Evolutionary conservation across 2,329 filamentous ascomycete genomes (phyloP).

Genomic region (Capronia coronata): DNA sequence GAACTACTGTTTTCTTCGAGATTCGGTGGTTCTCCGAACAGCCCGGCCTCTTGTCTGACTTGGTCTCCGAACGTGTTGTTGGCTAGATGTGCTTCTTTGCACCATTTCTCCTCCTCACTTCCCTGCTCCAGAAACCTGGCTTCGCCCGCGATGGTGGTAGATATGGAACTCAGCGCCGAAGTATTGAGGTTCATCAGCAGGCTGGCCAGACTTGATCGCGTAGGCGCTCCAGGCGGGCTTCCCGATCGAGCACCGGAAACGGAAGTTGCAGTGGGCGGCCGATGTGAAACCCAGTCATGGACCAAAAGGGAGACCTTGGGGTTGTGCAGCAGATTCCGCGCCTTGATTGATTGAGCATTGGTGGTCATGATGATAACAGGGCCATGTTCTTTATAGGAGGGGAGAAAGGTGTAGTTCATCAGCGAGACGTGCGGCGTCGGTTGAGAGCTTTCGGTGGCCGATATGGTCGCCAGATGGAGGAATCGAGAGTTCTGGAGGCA

Average conservation of each 20-base stretch:
- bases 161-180: constrained; percentile 78
- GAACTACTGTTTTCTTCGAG: constrained; percentile 41
- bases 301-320: constrained; percentile 88
- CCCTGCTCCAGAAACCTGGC: constrained; percentile 67
- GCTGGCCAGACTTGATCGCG: constrained; percentile 68
- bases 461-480: constrained; percentile 88
- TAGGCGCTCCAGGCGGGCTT: constrained; percentile 56
- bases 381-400: constrained; percentile 37
- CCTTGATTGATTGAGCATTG: constrained; percentile 63
- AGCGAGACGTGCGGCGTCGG: constrained; percentile 87
- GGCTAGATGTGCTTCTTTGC: constrained; percentile 73
- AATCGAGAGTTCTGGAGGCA: constrained; percentile 94
- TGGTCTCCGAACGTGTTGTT: constrained; percentile 78
- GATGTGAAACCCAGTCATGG: constrained; percentile 94
- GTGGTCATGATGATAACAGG: constrained; percentile 95
- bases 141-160: constrained; percentile 85
- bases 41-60: constrained; percentile 41
- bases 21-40: constrained; percentile 37
- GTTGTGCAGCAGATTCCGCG: constrained; percentile 73
- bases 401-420: constrained; percentile 99
- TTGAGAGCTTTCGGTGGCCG: constrained; percentile 35
- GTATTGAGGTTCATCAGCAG: constrained; percentile 88
- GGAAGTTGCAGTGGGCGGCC: constrained; percentile 62
- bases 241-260: constrained; percentile 51
- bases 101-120: constrained; percentile 77